Percentiles rank a stretch among this genome's conserved stretches.
Conservation (phyloP, 108 stramenopile genomes). For the Stephanodiscus triporus region DNA sequence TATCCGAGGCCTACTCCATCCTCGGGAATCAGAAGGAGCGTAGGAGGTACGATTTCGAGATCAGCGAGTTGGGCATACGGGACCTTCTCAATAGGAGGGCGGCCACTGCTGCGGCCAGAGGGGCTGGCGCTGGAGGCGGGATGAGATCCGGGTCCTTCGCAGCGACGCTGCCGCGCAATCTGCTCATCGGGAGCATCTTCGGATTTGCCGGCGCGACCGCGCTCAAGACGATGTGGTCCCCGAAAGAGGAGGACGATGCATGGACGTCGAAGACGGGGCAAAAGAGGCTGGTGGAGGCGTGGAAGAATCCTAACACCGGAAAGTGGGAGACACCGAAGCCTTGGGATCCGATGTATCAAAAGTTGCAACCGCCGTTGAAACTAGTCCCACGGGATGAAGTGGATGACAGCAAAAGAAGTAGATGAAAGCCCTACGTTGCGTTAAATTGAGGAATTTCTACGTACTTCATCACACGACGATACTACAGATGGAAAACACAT, state of each 20-base stretch:
- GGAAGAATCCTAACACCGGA: slow-evolving; percentile 73
- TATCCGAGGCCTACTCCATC: slow-evolving; percentile 74
- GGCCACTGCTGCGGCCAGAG: slow-evolving; percentile 7
- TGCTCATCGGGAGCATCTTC: slow-evolving; percentile 47
- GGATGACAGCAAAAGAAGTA: slow-evolving; percentile 24
- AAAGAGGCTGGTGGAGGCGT: slow-evolving; percentile 75
- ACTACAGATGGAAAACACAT: too few species aligned
- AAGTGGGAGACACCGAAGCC: slow-evolving; percentile 82
- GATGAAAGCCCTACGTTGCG: neutral
- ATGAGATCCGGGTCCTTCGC: slow-evolving; percentile 37
- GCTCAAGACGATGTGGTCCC: slow-evolving; percentile 7
- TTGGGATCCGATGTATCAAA: slow-evolving; percentile 79
- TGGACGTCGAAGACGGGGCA: slow-evolving; percentile 35
- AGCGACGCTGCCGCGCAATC: slow-evolving; percentile 43
- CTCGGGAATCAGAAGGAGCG: slow-evolving; percentile 61
- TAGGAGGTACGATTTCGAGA: slow-evolving; percentile 63
- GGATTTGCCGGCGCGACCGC: slow-evolving; percentile 30
- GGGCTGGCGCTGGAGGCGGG: slow-evolving; percentile 6
- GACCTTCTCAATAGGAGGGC: slow-evolving; percentile 10
- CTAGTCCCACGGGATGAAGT: slow-evolving; percentile 75
- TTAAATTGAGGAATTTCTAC: too few species aligned
- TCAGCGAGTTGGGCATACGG: slow-evolving; percentile 14
- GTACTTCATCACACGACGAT: too few species aligned
- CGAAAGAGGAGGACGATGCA: slow-evolving; percentile 14
- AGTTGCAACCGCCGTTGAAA: slow-evolving; percentile 63